Percentiles rank a stretch among this genome's conserved stretches.
phyloP scores from a whole-genome alignment of 352 stramenopile genomes.

The Pythium dissotocum region DNA sequence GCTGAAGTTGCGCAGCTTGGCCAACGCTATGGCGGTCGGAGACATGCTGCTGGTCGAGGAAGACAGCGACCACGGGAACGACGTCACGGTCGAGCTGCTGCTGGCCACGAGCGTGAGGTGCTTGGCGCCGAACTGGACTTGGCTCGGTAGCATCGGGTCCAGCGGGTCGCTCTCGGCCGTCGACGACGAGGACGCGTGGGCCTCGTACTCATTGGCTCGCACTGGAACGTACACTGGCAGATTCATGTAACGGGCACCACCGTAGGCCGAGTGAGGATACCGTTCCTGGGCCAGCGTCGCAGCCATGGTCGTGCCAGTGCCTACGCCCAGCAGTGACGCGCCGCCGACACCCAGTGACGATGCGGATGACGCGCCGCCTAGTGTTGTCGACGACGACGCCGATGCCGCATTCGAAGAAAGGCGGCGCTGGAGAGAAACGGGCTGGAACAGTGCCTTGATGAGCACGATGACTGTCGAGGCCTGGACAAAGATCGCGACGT shows the following conservation, averaged over 20 bases:
- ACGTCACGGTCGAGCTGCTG: constrained; percentile 20
- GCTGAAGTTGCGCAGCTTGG: constrained; percentile 16
- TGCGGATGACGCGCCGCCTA: not conserved
- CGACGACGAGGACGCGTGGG: not conserved
- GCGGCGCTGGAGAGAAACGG: constrained; percentile 19
- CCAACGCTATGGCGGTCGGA: constrained; percentile 11
- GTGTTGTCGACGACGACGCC: constrained; percentile 8
- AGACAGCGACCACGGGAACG: constrained; percentile 34
- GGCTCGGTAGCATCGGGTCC: constrained; percentile 28
- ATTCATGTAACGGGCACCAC: constrained; percentile 28
- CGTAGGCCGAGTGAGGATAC: constrained; percentile 28
- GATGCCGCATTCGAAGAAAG: constrained; percentile 19
- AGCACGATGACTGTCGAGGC: constrained; percentile 63
- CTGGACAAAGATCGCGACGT: constrained; percentile 67
- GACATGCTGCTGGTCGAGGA: constrained; percentile 16
- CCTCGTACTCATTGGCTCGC: constrained; percentile 54
- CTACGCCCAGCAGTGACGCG: constrained; percentile 10
- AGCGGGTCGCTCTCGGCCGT: constrained; percentile 25
- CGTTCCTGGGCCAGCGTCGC: constrained; percentile 15
- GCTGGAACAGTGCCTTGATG: constrained; percentile 63
- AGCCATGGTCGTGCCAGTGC: not conserved
- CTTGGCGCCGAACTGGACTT: constrained; percentile 43
- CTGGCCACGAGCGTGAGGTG: constrained; percentile 53
- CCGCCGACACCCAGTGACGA: not conserved
- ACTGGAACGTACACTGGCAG: constrained; percentile 69